Percentiles rank a stretch among this genome's conserved stretches.
Evolutionary conservation across 2,329 filamentous ascomycete genomes (phyloP).

Genomic region (Colletotrichum gloeosporioides): DNA sequence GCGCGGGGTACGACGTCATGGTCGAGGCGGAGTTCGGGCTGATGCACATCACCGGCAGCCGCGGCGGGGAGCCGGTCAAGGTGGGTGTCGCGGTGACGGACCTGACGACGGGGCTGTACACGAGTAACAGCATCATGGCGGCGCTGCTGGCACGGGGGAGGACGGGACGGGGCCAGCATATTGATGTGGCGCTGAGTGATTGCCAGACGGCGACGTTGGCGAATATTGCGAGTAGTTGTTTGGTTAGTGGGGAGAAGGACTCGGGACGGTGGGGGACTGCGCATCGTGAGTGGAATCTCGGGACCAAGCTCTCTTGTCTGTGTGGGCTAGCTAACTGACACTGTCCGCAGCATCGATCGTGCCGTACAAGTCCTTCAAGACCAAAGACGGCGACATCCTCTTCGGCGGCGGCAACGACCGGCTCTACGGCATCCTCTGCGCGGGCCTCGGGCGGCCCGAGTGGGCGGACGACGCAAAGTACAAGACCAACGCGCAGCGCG

Average conservation of each 20-base stretch:
- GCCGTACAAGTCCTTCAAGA: constrained; percentile 86
- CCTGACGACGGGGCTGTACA: constrained; percentile 92
- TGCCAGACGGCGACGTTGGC: constrained; percentile 93
- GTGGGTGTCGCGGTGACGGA: constrained; percentile 98
- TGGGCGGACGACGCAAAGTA: constrained; percentile 67
- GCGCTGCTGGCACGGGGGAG: constrained; percentile 78
- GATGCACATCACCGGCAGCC: constrained; percentile 95
- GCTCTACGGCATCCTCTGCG: constrained; percentile 69
- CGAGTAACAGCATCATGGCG: constrained; percentile 94
- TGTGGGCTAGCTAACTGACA: too few relatives aligned
- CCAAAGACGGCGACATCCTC: constrained; percentile 72
- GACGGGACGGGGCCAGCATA: constrained; percentile 85
- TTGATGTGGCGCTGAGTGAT: constrained; percentile 90
- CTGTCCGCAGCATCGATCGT: constrained; percentile 96
- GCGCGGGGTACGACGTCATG: constrained; percentile 98
- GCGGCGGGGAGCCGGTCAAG: constrained; percentile 92
- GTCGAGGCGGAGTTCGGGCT: constrained; percentile 97
- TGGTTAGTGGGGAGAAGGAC: constrained; percentile 88
- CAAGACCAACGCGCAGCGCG: constrained; percentile 65
- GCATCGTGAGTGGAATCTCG: constrained; percentile 80
- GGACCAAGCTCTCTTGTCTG: too few relatives aligned
- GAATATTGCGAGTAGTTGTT: constrained; percentile 92
- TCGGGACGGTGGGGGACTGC: constrained; percentile 94
- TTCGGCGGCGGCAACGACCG: constrained; percentile 77
- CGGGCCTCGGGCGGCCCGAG: constrained; percentile 61